Evolutionary conservation across 768 basidiomycete species (phyloP).

Genomic region (Rhodosporidiobolus sp.): DNA sequence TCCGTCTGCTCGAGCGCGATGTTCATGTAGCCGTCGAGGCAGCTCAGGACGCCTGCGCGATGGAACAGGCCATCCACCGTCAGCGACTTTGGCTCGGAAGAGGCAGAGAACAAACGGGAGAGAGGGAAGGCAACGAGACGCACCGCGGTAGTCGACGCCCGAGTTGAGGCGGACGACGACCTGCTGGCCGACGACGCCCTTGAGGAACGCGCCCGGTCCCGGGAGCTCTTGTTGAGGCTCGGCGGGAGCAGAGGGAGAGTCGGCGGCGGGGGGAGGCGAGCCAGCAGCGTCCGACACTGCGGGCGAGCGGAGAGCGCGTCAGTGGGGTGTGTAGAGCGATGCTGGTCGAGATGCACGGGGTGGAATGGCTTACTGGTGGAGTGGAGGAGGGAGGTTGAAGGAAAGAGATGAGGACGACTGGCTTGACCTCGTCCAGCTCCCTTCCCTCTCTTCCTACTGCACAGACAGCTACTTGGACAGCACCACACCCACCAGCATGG

Average conservation of each 20-base stretch:
- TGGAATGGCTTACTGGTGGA: background rate
- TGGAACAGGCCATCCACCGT: background rate
- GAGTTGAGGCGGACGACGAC: slow-evolving; percentile 88
- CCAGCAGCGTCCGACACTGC: slow-evolving; percentile 19
- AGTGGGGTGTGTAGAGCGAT: background rate
- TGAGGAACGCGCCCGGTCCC: slow-evolving; percentile 43
- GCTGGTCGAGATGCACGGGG: background rate
- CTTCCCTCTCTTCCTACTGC: no score
- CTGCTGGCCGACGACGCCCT: slow-evolving; percentile 87
- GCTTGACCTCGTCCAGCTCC: background rate
- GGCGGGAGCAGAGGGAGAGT: slow-evolving; percentile 1
- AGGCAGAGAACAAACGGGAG: background rate
- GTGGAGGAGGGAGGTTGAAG: no score
- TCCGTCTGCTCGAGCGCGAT: slow-evolving; percentile 96
- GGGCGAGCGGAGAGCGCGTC: background rate
- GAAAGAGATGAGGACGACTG: no score
- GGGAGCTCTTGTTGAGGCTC: slow-evolving; percentile 22
- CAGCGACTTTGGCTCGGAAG: background rate
- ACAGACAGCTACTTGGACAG: background rate
- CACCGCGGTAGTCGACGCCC: slow-evolving; percentile 90
- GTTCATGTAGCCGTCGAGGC: slow-evolving; percentile 99
- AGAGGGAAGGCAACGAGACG: background rate
- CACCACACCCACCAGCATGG: no score
- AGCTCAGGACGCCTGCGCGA: slow-evolving; percentile 79
- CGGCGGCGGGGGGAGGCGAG: background rate